phyloP scores from a whole-genome alignment of 164 flowering plant species.

The Euptelea pleiosperma region DNA sequence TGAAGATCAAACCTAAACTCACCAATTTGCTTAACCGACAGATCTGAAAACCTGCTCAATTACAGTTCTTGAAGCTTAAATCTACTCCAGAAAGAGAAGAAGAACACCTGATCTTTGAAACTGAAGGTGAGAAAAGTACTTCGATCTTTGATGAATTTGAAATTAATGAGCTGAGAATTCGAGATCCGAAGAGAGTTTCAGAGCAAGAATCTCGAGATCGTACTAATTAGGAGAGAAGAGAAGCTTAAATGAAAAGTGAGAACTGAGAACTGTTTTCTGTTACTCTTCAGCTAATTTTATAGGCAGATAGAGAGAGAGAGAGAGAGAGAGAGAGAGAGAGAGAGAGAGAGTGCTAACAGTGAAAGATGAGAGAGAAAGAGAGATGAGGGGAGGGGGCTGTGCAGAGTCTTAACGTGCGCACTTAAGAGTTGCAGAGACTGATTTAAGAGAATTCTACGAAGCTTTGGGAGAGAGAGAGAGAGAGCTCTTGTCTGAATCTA shows the following conservation, averaged over 20 bases:
- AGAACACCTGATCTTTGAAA: constrained; percentile 5
- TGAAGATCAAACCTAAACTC: background rate
- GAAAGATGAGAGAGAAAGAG: background rate
- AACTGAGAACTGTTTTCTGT: too few species aligned
- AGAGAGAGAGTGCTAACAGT: background rate
- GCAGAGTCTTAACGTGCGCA: constrained; percentile 8
- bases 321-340: too few species aligned
- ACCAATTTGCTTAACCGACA: background rate
- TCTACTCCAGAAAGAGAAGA: background rate
- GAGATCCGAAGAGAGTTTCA: constrained; percentile 2
- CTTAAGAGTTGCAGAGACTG: background rate
- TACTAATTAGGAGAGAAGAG: too few species aligned
- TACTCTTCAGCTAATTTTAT: too few species aligned
- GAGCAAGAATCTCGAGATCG: background rate
- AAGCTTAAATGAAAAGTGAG: too few species aligned
- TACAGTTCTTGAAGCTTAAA: constrained; percentile 8
- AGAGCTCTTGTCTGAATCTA: background rate
- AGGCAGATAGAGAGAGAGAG: too few species aligned
- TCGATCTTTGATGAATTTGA: background rate
- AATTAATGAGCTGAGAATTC: background rate
- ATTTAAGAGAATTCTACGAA: background rate
- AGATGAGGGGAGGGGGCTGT: background rate
- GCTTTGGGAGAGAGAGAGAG: constrained; percentile 1
- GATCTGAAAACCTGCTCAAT: background rate
- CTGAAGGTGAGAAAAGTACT: background rate